Evolutionary conservation across 768 basidiomycete genomes (phyloP).

Genomic region (Auriscalpium vulgare): DNA sequence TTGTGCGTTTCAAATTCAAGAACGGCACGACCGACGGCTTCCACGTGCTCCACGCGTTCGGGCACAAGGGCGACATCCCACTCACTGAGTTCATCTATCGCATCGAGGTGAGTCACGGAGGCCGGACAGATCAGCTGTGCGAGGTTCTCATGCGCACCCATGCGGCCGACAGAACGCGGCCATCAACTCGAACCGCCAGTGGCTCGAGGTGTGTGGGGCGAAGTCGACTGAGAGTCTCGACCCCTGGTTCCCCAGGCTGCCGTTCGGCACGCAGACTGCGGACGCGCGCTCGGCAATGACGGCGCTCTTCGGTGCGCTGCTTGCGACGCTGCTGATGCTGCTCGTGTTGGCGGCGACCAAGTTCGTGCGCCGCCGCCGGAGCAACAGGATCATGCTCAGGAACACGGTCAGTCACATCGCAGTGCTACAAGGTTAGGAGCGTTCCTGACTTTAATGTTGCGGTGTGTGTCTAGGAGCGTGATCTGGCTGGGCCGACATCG

Average conservation of each 20-base stretch:
- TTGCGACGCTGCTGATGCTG: conserved; percentile 12
- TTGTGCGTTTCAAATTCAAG: conserved; percentile 79
- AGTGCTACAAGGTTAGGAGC: not conserved
- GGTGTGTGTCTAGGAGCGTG: not conserved
- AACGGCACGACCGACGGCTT: conserved; percentile 66
- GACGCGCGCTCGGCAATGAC: conserved; percentile 3
- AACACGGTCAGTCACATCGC: not conserved
- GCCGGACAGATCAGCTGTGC: not conserved
- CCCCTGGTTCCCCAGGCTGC: conserved; percentile 4
- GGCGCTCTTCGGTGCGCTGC: conserved; percentile 12
- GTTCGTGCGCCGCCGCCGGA: conserved; percentile 9
- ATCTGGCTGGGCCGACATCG: not conserved
- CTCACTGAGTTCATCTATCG: conserved; percentile 82
- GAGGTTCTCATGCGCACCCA: not conserved
- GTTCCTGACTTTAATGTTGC: not conserved
- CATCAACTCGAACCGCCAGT: conserved; percentile 35
- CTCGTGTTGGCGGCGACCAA: conserved; percentile 5
- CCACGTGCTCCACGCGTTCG: conserved; percentile 65
- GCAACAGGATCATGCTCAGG: not conserved
- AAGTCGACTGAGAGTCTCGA: not conserved
- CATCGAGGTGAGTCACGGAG: conserved; percentile 45
- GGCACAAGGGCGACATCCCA: conserved; percentile 67
- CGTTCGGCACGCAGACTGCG: conserved; percentile 1
- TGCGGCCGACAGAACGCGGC: conserved; percentile 31
- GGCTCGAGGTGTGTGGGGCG: conserved; percentile 33